A percentile compares a stretch with the other conserved stretches of the same genome.
phyloP scores from a whole-genome alignment of 2,329 filamentous ascomycete genomes.

The Colletotrichum chlorophyti region DNA sequence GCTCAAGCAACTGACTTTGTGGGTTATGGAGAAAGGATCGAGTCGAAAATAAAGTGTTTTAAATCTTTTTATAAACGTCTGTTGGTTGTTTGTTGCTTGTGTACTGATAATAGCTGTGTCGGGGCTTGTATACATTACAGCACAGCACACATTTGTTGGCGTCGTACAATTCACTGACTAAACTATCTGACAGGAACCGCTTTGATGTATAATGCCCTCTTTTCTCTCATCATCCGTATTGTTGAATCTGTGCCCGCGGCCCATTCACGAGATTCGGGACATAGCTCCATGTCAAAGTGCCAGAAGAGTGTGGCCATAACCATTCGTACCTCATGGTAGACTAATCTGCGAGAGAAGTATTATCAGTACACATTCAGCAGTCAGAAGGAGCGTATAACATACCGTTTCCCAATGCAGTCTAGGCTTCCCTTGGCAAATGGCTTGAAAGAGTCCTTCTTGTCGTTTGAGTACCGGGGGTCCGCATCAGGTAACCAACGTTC shows the following conservation, averaged over 20 bases:
- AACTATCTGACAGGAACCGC: neutral
- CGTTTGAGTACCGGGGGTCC: neutral
- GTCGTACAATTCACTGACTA: too few species aligned
- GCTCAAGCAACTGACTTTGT: too few species aligned
- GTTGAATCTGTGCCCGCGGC: neutral
- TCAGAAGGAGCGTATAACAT: neutral
- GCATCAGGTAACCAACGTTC: neutral
- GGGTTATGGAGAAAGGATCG: too few species aligned
- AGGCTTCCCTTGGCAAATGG: neutral
- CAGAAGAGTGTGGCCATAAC: neutral
- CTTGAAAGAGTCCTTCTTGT: neutral
- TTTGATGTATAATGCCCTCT: neutral
- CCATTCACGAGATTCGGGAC: neutral
- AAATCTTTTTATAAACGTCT: too few species aligned
- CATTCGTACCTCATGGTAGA: neutral
- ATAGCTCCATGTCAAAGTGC: neutral
- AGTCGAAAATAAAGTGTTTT: too few species aligned
- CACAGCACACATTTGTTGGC: too few species aligned
- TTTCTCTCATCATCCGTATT: neutral
- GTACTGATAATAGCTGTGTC: too few species aligned
- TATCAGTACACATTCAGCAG: too few species aligned
- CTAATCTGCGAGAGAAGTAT: too few species aligned
- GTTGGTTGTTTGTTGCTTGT: too few species aligned
- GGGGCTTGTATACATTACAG: too few species aligned
- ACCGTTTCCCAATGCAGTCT: neutral